Base-by-base conservation (phyloP, 345 rosid genomes). In the Pistacia integerrima region DNA sequence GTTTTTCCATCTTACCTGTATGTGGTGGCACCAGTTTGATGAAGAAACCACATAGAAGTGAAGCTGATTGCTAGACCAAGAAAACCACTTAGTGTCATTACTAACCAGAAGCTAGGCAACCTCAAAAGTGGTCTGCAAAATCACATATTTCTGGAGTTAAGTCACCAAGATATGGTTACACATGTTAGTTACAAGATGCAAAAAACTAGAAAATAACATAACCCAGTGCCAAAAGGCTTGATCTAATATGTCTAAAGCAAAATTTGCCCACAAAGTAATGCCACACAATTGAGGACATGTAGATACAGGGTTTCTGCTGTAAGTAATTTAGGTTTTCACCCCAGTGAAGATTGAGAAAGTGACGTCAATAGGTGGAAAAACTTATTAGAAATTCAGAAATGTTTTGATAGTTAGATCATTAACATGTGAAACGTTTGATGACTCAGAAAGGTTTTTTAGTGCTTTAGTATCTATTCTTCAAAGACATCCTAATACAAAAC, bases 41-140 rank as follows among this genome's bases (percentile, higher is more conserved):
- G 97, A 83, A 96, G 98, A 90, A 96, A 96, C 99, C 99, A 96
- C 97, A 96, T 91, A 18, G 99, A 96, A 77, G 97, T 87, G 85
- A 96, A 93, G 89, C 99, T 96, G 83, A 96, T 96, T 46, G 97
- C 99, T 67, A 96, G 88, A 66, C 99, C 99, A 72, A 96, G 82
- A 74, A 93, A 86, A 75, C 99, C 99, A 81, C 99, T 93, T 35
- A 93, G 83, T 36, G 99, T 93, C 81, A 85, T 87, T 46, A 96
- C 97, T 79, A 90, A 69, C 99, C 99, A 96, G 82, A 96, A 96
- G 82, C 73, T 68, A 52, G 98, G 98, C 73, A 92, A 78, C 79
- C 85, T 87, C 75, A 96, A 81, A 66, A 96, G 94, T 25, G 98
- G 99, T 49, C 98, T 96, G 95, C 82, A 59, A 77, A 73, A 51